Evolutionary conservation across 2,329 filamentous ascomycete species (phyloP), one percentile per base, ranked within the genome.

Genomic region (Fusarium sp.): DNA sequence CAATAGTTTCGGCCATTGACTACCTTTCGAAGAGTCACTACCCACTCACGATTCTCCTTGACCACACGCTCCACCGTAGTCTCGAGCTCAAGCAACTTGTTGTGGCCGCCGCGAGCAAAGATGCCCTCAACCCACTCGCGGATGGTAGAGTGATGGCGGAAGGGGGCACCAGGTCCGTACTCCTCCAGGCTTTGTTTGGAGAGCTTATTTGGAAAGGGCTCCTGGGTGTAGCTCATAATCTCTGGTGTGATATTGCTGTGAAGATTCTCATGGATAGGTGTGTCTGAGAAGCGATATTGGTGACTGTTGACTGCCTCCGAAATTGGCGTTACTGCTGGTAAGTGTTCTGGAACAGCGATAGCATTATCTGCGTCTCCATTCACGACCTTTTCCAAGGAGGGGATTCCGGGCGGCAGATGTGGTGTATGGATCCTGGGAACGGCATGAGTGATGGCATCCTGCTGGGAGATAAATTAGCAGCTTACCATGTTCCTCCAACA

Each of bases 211-310:
- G 45, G 62, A 15, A 69, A 43, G 2, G 67, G 57, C 7, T 70
- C 57, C 31, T 63, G 62, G 1, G 62, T 67, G 20, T 56, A 63
- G 15, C 57, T 63, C 66, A 69, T 69, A 2, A 70, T 53, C 1
- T 56, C 36, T 4, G 62, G 66, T 2, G 57, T 43, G 13, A 70
- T 70, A 7, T 69, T 68, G 36, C 66, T 66, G 3, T 66, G 61
- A 2, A 66, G 17, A 10, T 66, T 65, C 24, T 60, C 53, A 18
- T 60, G 54, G 8, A 60, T 48, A 2, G 62, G 20, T 2, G 53
- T 65, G 10, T 65, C 60, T 9, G 62, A 73, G 44, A 73, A 73
- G 17, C 68, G 54, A 5, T 67, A 11, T 31, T 74, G 71, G 7
- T 73, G 58, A 5, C 58, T 49, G 11, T 74, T 73, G n/a, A 72